Evolutionary conservation across 176 grass and related monocot species (phyloP), one percentile per base, ranked within the genome.

Genomic region (Paspalum vaginatum): DNA sequence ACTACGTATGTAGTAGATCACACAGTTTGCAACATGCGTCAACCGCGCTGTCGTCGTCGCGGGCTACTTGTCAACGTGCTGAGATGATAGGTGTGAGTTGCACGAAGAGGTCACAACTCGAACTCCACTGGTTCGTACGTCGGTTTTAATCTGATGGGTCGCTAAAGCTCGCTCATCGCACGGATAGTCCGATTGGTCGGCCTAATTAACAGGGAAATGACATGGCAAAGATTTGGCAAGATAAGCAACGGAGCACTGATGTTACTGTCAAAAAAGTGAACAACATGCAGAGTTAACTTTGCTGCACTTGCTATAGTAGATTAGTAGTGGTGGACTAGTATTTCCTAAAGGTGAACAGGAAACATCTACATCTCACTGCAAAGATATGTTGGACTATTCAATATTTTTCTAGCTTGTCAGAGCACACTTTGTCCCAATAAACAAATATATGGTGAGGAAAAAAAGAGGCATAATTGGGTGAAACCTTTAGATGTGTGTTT

Each of bases 231-330:
- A 44, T 52, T 74, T 27, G 49, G 43, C 57, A 27, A 24, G 58
- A 83, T 54, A 83, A 70, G 37, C 16, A 38, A 52, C 5, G 48
- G 44, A 52, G 38, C 32, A 32, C n/a, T 75, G 41, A 67, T 83
- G 51, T 46, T 65, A 61, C 32, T 78, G n/a, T 78, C 41, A 21
- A 45, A 40, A 47, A 69, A 69, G 65, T 22, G 17, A 56, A 6
- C 49, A 56, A 40, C 27, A 25, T 61, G 53, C 27, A 42, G n/a
- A 1, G n/a, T 22, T 1, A 20, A 12, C 27, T 74, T 17, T 58
- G n/a, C 12, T 42, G n/a, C 56, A 14, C 15, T 13, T 57, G 8
- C 5, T 4, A n/a, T 59, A 26, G 32, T 32, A 32, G 32, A 32
- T 32, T 24, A 42, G 8, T 20, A 45, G 42, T 83, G 73, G 13